phyloP scores from a whole-genome alignment of 345 rosid species.

The Eucalyptus tenuipes region DNA sequence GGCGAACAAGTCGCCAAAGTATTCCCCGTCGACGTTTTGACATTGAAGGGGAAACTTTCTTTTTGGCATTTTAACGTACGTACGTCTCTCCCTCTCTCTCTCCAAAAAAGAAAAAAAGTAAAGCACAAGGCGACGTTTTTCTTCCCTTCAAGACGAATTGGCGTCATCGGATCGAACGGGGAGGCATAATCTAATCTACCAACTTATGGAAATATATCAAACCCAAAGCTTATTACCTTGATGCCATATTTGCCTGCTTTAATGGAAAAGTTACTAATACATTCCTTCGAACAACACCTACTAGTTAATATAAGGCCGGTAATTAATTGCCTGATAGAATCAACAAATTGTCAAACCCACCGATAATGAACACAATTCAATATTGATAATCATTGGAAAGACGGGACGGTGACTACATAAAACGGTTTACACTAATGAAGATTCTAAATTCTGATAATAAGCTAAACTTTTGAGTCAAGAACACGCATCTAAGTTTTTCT shows the following conservation, averaged over 20 bases:
- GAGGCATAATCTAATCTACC: not conserved
- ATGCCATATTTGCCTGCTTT: not conserved
- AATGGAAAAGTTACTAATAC: not conserved
- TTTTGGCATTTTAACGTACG: too few relatives aligned
- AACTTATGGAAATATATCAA: not conserved
- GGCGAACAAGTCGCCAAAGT: too few relatives aligned
- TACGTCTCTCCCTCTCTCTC: too few relatives aligned
- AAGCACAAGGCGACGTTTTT: too few relatives aligned
- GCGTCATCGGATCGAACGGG: too few relatives aligned
- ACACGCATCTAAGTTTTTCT: not conserved
- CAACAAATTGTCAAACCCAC: not conserved
- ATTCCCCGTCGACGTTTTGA: too few relatives aligned
- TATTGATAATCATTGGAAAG: not conserved
- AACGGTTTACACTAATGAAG: not conserved
- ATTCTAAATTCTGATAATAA: not conserved
- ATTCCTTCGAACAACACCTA: not conserved
- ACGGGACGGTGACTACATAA: not conserved
- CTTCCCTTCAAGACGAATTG: too few relatives aligned
- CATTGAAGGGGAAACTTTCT: too few relatives aligned
- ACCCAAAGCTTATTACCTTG: not conserved
- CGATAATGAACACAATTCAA: not conserved
- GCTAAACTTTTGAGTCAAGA: not conserved
- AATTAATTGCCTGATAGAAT: not conserved
- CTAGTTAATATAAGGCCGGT: not conserved
- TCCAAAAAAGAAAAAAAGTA: too few relatives aligned